phyloP scores from a whole-genome alignment of 1,284 basidiomycete genomes.

The Tylopilus orsonianus region DNA sequence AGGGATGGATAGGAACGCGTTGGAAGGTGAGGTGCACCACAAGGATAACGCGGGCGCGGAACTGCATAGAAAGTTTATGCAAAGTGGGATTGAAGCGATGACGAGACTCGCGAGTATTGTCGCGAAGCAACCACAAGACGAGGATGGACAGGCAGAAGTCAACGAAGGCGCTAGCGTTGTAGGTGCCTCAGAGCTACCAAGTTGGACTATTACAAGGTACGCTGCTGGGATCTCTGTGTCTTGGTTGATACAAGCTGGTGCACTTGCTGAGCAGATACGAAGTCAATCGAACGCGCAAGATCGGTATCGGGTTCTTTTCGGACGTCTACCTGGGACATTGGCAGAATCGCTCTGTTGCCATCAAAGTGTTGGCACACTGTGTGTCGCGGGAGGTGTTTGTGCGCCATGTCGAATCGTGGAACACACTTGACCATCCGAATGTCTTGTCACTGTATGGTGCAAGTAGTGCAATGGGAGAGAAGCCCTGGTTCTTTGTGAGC shows the following conservation, averaged over 20 bases:
- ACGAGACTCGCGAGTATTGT: slow-evolving; percentile 39
- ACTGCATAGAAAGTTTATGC: slow-evolving; percentile 45
- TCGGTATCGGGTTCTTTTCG: slow-evolving; percentile 68
- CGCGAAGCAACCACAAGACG: background rate
- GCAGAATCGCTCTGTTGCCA: slow-evolving; percentile 57
- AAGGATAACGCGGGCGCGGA: slow-evolving; percentile 4
- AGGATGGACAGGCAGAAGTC: background rate
- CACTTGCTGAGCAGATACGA: slow-evolving; percentile 46
- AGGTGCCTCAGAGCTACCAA: slow-evolving; percentile 46
- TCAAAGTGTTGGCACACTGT: slow-evolving; percentile 51
- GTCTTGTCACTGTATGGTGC: slow-evolving; percentile 60
- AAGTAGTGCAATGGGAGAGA: slow-evolving; percentile 53
- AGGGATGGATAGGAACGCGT: background rate
- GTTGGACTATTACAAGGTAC: slow-evolving; percentile 71
- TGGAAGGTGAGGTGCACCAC: background rate
- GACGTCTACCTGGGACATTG: slow-evolving; percentile 69
- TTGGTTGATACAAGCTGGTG: background rate
- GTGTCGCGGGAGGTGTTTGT: slow-evolving; percentile 52
- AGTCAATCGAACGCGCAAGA: slow-evolving; percentile 59
- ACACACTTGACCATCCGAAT: slow-evolving; percentile 48
- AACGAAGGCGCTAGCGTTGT: slow-evolving; percentile 19
- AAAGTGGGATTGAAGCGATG: slow-evolving; percentile 50
- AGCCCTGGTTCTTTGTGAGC: slow-evolving; percentile 70
- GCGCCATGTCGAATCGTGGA: slow-evolving; percentile 53
- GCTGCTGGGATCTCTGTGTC: background rate